Percentiles rank a stretch among this genome's conserved stretches.
Evolutionary conservation across 2,329 filamentous ascomycete species (phyloP).

Genomic region (Didymellaceae sp.): DNA sequence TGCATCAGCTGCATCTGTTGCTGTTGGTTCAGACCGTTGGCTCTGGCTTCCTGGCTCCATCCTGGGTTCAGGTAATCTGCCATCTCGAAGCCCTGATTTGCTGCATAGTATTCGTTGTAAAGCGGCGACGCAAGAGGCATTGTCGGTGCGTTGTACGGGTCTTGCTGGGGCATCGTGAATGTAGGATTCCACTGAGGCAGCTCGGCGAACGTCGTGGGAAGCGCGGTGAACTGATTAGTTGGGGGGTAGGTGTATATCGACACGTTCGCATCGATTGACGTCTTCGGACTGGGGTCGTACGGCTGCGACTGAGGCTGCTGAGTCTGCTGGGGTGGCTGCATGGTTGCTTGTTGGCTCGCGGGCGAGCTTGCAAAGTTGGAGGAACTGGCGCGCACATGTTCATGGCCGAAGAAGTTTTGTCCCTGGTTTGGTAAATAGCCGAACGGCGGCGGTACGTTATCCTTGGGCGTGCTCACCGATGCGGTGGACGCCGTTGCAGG

Average conservation of each 20-base stretch:
- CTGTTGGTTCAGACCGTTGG: conserved; percentile 69
- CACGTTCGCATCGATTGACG: conserved; percentile 36
- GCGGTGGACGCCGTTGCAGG: conserved; percentile 50
- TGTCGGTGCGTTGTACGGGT: conserved; percentile 33
- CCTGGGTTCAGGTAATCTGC: conserved; percentile 60
- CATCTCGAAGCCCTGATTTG: conserved; percentile 45
- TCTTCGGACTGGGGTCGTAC: conserved; percentile 40
- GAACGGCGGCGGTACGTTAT: conserved; percentile 42
- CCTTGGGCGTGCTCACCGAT: conserved; percentile 48
- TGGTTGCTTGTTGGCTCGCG: conserved; percentile 25
- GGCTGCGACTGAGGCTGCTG: too few relatives aligned
- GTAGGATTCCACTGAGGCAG: conserved; percentile 47
- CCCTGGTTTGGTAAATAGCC: conserved; percentile 46
- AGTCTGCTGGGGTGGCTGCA: conserved; percentile 38
- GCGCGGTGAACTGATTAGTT: conserved; percentile 39
- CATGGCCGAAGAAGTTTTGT: conserved; percentile 40
- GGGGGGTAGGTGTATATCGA: conserved; percentile 40
- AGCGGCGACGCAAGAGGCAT: conserved; percentile 37
- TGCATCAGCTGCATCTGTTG: conserved; percentile 86
- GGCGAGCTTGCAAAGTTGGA: conserved; percentile 31
- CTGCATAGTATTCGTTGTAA: conserved; percentile 45
- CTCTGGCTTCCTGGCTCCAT: conserved; percentile 58
- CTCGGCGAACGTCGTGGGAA: conserved; percentile 47
- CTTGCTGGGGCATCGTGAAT: conserved; percentile 44
- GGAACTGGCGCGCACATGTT: conserved; percentile 24